phyloP scores from a whole-genome alignment of 345 rosid species.

The Bretschneidera sinensis region DNA sequence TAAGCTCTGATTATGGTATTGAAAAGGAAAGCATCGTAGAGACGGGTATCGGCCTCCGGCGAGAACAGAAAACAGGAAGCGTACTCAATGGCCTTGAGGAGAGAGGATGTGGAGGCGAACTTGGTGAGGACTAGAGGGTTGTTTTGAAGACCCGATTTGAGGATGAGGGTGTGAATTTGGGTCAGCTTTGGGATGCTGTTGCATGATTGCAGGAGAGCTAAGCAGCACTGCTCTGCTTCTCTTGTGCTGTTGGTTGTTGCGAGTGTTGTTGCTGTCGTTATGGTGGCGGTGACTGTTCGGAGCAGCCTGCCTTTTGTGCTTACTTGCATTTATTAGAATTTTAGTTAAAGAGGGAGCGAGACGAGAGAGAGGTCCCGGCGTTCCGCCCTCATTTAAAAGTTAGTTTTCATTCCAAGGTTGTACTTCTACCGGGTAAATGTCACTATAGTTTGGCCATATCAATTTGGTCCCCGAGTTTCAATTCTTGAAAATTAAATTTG shows the following conservation, averaged over 20 bases:
- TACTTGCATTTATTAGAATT: conserved; percentile 23
- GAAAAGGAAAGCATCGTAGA: conserved; percentile 47
- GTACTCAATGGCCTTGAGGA: conserved; percentile 29
- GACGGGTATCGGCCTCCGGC: conserved; percentile 26
- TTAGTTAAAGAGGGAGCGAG: too few species aligned
- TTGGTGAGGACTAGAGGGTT: conserved; percentile 50
- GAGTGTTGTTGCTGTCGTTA: neutral
- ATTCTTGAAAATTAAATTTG: too few species aligned
- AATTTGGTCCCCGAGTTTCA: too few species aligned
- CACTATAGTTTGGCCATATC: too few species aligned
- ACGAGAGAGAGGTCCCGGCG: too few species aligned
- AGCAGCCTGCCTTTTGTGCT: conserved; percentile 10
- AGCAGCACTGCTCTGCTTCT: conserved; percentile 42
- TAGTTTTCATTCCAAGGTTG: too few species aligned
- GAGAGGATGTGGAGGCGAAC: conserved; percentile 41
- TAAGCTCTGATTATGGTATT: conserved; percentile 44
- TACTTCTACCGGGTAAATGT: too few species aligned
- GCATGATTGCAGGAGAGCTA: conserved; percentile 40
- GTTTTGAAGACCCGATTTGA: conserved; percentile 42
- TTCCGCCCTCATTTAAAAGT: too few species aligned
- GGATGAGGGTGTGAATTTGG: conserved; percentile 34
- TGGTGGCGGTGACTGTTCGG: conserved; percentile 8
- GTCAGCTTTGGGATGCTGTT: conserved; percentile 23
- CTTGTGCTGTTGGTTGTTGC: conserved; percentile 5
- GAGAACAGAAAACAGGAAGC: conserved; percentile 44